Base-by-base conservation (phyloP, 2,329 filamentous ascomycete genomes). In the Cordyceps pruinosa region DNA sequence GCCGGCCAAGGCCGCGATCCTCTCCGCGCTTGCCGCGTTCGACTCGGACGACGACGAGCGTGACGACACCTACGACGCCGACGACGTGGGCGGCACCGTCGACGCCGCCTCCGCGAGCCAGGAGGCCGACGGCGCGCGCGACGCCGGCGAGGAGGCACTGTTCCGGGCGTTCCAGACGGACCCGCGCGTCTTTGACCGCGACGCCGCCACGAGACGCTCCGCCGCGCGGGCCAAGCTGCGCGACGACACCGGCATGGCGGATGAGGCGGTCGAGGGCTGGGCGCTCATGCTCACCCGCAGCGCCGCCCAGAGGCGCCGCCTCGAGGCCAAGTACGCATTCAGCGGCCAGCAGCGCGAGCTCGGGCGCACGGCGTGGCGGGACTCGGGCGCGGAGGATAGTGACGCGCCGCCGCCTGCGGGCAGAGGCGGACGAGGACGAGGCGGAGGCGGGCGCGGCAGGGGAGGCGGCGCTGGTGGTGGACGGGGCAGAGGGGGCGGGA, bases 231-330 rank as follows among this genome's bases (percentile, higher is more conserved):
- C 70, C 7, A 81, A 80, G 34, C 69, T 99, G 49, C 88, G 86
- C 63, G 79, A 81, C 23, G 85, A 91, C 59, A 96, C 90, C 1
- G 87, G 87, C 4, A 90, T 97, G 90, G 91, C 90, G 0, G 92
- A 97, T 64, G 93, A 97, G 71, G 86, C 88, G 3, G 87, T 99
- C 34, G 94, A 97, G 71, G 94, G 94, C 5, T 99, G 93, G 92
- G 90, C 83, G 0, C 75, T 96, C 49, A 96, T 97, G 89, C 73
- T 97, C 8, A 75, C 77, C 13, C 81, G 92, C 32, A 87, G 93
- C 64, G 81, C 88, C 1, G 81, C 83, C 64, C 81, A 86, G 59
- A 75, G 87, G 68, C 81, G 83, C 57, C 79, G 82, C 57, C 73
- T 97, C 44, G 89, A 96, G 70, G 79, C 79, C 51, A 87, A 84